Evolutionary conservation across 768 basidiomycete genomes (phyloP).

Genomic region (Hirschioporus abietinus): DNA sequence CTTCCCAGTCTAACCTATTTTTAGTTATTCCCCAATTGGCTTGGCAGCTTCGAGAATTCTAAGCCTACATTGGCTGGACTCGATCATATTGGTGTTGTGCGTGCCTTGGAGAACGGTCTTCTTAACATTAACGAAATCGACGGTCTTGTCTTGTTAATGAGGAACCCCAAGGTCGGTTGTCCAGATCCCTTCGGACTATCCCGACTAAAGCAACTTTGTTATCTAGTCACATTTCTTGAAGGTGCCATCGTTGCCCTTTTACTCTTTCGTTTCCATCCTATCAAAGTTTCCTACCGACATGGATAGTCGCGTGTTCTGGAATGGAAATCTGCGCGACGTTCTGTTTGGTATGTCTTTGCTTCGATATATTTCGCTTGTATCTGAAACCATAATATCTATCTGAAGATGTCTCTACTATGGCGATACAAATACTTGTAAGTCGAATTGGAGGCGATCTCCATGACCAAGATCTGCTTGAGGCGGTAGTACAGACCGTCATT

Average conservation of each 20-base stretch:
- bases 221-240: constrained; percentile 80
- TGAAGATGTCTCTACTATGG: constrained; percentile 33
- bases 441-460: constrained; percentile 34
- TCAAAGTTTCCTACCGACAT: constrained; percentile 74
- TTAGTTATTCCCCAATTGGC: constrained; percentile 78
- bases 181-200: constrained; percentile 5
- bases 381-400: constrained; percentile 8
- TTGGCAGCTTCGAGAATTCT: constrained; percentile 64
- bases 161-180: constrained; percentile 66
- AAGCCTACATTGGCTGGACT: constrained; percentile 64
- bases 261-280: constrained; percentile 68
- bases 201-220: neutral
- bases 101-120: constrained; percentile 59
- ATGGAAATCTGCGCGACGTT: constrained; percentile 51
- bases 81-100: constrained; percentile 49
- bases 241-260: constrained; percentile 76
- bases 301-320: constrained; percentile 76
- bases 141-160: constrained; percentile 62
- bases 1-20: constrained; percentile 1
- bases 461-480: constrained; percentile 37
- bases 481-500: constrained; percentile 40
- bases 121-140: constrained; percentile 64
- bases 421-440: constrained; percentile 54
- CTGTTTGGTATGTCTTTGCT: constrained; percentile 52
- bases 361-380: neutral